Evolutionary conservation across 2,329 filamentous ascomycete genomes (phyloP).

Genomic region (Tricladium varicosporioides): DNA sequence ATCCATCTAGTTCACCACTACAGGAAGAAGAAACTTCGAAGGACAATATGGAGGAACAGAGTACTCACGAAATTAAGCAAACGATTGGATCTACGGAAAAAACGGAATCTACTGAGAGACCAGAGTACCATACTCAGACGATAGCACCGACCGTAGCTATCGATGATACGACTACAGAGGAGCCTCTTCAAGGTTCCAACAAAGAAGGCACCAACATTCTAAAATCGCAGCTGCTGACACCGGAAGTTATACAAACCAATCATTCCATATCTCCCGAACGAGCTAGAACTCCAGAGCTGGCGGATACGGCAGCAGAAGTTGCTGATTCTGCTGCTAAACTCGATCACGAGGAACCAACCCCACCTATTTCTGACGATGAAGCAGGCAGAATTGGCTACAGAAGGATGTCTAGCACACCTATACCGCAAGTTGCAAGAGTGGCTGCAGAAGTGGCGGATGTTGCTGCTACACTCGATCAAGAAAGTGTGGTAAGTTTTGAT

Average conservation of each 20-base stretch:
- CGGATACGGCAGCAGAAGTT: slow-evolving; percentile 28
- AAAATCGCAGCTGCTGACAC: background rate
- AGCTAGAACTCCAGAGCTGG: slow-evolving; percentile 34
- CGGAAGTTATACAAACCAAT: slow-evolving; percentile 34
- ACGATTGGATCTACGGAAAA: background rate
- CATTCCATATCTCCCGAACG: slow-evolving; percentile 14
- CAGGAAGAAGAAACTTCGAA: background rate
- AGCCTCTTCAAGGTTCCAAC: slow-evolving; percentile 30
- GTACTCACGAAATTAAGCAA: background rate
- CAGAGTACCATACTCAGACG: background rate
- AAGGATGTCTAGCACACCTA: slow-evolving; percentile 39
- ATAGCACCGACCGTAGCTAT: slow-evolving; percentile 29
- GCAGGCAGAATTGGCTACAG: slow-evolving; percentile 35
- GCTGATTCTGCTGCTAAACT: slow-evolving; percentile 25
- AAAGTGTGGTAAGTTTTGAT: slow-evolving; percentile 14
- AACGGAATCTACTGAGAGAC: background rate
- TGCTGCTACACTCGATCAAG: slow-evolving; percentile 38
- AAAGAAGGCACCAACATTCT: background rate
- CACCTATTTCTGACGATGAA: slow-evolving; percentile 34
- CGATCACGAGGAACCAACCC: slow-evolving; percentile 34
- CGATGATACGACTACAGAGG: slow-evolving; percentile 34
- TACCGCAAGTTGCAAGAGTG: slow-evolving; percentile 41
- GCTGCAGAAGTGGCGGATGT: slow-evolving; percentile 46
- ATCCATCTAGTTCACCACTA: background rate
- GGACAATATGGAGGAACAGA: background rate